Evolutionary conservation across 192 early-diverging fungal genomes (phyloP), one percentile per base, ranked within the genome.

Genomic region (Mortierella antarctica): DNA sequence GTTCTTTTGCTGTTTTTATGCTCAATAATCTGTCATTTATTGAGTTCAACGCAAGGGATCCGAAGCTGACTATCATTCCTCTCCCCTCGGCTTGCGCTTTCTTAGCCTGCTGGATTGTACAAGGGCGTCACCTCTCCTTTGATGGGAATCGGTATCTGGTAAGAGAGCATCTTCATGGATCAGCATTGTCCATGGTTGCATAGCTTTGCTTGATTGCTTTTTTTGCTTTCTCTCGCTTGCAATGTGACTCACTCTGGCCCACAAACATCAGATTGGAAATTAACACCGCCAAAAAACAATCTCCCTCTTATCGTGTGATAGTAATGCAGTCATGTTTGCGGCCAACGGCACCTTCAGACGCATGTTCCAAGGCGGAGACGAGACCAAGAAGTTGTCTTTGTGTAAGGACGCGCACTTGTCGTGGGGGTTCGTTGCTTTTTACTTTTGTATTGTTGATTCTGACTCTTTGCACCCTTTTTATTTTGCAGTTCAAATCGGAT

Each of bases 71-170:
- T 17, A 17, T 40, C 20, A n/a, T n/a, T n/a, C n/a, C n/a, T n/a
- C 46, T 42, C 23, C 20, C n/a, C 40, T 59, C 39, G 8, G 45
- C 62, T 58, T n/a, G 41, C 17, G 20, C 45, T 59, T 49, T 6
- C 42, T 41, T 63, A 92, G 90, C 67, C 86, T 52, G 57, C 67
- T 55, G 92, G 88, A 54, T 60, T 93, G n/a, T 93, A 92, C 76
- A 92, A 89, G 72, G 92, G 92, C 44, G 89, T 89, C 8, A 81
- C 84, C 9, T 93, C 92, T 4, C 92, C 92, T 7, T 71, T 93
- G 70, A 82, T 88, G 58, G 92, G 92, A 20, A 90, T 90, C 56
- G 92, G 92, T 45, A 83, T 93, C 18, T 91, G 90, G 91, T 92
- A 82, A 51, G 83, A n/a, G 31, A 31, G 3, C 31, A 31, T 31